These are phyloP conservation scores for Mortierella sp. DNA, from an alignment of 371 early-diverging fungal genomes.

Conservation along the genomic window DNA sequence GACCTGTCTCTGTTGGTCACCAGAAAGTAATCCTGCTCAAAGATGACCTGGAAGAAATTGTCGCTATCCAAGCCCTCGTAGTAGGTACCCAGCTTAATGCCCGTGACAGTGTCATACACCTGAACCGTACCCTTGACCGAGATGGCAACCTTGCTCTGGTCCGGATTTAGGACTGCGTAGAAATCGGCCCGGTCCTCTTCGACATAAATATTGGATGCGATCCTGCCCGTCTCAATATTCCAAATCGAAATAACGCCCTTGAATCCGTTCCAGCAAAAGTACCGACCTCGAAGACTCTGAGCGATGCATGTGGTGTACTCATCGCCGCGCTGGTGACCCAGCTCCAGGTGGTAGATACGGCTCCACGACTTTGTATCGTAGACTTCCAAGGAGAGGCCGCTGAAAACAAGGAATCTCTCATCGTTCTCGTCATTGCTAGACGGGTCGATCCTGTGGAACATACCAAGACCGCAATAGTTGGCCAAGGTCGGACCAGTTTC, in stretches of 20 bases:
- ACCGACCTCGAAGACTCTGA: constrained; percentile 11
- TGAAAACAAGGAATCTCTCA: constrained; percentile 14
- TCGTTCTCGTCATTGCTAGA: constrained; percentile 2
- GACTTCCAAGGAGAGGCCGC: not conserved
- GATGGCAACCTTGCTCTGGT: constrained; percentile 15
- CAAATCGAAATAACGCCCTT: constrained; percentile 19
- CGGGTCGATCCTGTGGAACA: not conserved
- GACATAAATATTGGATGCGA: constrained; percentile 10
- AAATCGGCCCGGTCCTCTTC: not conserved
- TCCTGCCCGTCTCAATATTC: constrained; percentile 28
- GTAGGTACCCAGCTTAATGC: not conserved
- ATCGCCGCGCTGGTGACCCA: not conserved
- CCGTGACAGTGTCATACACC: constrained; percentile 18
- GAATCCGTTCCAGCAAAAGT: constrained; percentile 16
- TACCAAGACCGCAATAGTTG: not conserved
- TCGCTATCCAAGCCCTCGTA: not conserved
- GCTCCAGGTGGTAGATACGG: not conserved
- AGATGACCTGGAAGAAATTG: not conserved
- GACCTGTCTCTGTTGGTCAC: not conserved
- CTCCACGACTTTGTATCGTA: constrained; percentile 16
- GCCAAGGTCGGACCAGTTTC: not conserved
- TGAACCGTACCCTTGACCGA: not conserved
- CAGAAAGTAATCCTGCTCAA: constrained; percentile 18
- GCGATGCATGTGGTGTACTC: not conserved
- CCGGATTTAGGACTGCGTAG: not conserved